phyloP scores from a whole-genome alignment of 1,139 yeast genomes.

The Hansenula sp. region DNA sequence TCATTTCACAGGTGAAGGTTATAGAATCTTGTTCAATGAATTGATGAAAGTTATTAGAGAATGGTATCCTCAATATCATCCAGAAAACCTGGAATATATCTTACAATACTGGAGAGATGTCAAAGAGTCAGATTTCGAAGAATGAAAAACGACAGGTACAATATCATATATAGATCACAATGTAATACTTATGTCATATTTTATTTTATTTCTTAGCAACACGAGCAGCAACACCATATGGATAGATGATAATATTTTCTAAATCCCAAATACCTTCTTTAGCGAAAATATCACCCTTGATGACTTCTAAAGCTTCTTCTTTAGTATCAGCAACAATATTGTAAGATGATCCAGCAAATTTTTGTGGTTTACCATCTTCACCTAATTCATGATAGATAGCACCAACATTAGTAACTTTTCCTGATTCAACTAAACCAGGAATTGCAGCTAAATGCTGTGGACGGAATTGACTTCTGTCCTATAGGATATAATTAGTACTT shows the following conservation, averaged over 20 bases:
- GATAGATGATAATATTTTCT: conserved; percentile 55
- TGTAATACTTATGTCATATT: not conserved
- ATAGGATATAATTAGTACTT: not conserved
- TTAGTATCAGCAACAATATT: conserved; percentile 59
- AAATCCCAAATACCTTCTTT: conserved; percentile 75
- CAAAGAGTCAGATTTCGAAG: not conserved
- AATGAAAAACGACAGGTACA: too few species aligned
- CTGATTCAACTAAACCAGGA: conserved; percentile 45
- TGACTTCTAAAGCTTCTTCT: conserved; percentile 58
- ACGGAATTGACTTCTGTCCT: conserved; percentile 51
- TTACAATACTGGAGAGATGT: conserved; percentile 38
- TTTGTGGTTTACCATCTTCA: conserved; percentile 37
- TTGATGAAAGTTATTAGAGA: conserved; percentile 34
- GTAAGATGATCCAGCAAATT: conserved; percentile 68
- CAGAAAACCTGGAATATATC: conserved; percentile 31
- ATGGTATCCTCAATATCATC: conserved; percentile 43
- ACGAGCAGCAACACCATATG: conserved; percentile 46
- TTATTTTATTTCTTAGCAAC: conserved; percentile 25
- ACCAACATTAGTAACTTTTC: conserved; percentile 61
- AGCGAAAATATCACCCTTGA: conserved; percentile 61
- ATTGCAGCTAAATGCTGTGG: conserved; percentile 55
- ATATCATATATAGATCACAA: not conserved
- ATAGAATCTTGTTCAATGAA: conserved; percentile 44
- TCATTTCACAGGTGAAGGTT: conserved; percentile 62
- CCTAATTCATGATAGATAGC: conserved; percentile 48